These are phyloP conservation scores for Lindgomyces ingoldianus DNA, from an alignment of 495 filamentous ascomycete species.

Conservation along the genomic window DNA sequence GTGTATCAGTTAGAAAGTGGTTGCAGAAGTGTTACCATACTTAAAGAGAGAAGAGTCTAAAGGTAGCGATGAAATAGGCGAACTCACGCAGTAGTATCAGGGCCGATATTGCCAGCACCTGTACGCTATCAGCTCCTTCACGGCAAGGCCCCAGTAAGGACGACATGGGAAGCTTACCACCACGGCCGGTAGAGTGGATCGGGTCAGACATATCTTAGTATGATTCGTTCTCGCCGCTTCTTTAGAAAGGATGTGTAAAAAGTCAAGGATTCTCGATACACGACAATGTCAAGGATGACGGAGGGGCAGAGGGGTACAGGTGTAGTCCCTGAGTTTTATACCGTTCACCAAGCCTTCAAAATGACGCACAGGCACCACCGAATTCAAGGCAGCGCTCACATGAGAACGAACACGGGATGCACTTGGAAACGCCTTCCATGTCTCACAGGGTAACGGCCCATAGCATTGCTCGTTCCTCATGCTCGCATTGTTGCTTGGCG, in stretches of 20 bases:
- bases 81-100: conserved; percentile 38
- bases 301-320: neutral
- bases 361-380: neutral
- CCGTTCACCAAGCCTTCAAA: neutral
- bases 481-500: too few relatives aligned
- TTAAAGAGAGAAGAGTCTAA: neutral
- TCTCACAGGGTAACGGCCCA: too few relatives aligned
- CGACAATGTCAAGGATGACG: neutral
- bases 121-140: conserved; percentile 1
- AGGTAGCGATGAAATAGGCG: neutral
- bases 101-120: conserved; percentile 49
- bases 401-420: neutral
- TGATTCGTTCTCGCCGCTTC: neutral
- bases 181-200: conserved; percentile 45
- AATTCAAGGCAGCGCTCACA: neutral
- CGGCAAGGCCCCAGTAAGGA: too few relatives aligned
- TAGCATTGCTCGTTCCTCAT: too few relatives aligned
- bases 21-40: neutral
- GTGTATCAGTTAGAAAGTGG: neutral
- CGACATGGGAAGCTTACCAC: conserved; percentile 39
- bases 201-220: conserved; percentile 3
- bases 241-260: neutral
- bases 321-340: neutral
- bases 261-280: neutral
- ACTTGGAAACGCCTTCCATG: too few relatives aligned